Base-by-base conservation (phyloP, 176 grass and related monocot genomes). In the Bolboschoenus planiculmis region DNA sequence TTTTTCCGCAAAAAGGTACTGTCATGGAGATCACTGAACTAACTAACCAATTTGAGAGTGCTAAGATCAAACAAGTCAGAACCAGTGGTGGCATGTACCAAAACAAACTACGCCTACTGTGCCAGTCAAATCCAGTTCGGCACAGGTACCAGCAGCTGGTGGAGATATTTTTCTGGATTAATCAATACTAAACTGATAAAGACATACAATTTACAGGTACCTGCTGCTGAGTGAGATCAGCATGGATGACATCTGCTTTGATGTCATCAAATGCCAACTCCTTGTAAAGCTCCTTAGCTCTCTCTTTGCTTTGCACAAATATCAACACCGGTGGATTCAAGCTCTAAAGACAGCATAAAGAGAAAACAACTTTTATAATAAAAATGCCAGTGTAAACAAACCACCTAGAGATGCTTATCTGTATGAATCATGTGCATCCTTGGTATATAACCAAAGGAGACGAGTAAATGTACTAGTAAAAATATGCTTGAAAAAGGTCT, bases 231-330 rank as follows among this genome's bases (percentile, higher is more conserved):
- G 53, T 90, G 78, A 98, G 96, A 76, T 98, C 96, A 48, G 92
- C 90, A 85, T 98, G 96, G 57, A 98, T 95, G 63, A 87, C 87
- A 88, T 93, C 87, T 80, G 83, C 92, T 87, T 90, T 93, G 81
- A 98, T 57, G 53, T 98, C 87, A 20, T 98, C 91, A 78, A 93
- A 98, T 58, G 89, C 89, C 68, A 98, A 78, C 86, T 98, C 96
- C 62, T 90, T 98, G 89, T 95, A 98, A 20, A 98, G 92, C 43
- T 98, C 92, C 75, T 95, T 98, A n/a, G 96, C 96, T 60, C 92
- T 95, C 56, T 98, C 96, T 93, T 98, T 98, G 85, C 92, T 98
- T 95, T 98, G 96, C 53, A 93, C 92, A 88, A 98, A 98, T 43
- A 98, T 85, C 89, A 98, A 82, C 56, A 93, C 89, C 54, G 92